A percentile compares a stretch with the other conserved stretches of the same genome.
Conservation (phyloP, 805 yeast genomes). For the Osmozyma mogii region DNA sequence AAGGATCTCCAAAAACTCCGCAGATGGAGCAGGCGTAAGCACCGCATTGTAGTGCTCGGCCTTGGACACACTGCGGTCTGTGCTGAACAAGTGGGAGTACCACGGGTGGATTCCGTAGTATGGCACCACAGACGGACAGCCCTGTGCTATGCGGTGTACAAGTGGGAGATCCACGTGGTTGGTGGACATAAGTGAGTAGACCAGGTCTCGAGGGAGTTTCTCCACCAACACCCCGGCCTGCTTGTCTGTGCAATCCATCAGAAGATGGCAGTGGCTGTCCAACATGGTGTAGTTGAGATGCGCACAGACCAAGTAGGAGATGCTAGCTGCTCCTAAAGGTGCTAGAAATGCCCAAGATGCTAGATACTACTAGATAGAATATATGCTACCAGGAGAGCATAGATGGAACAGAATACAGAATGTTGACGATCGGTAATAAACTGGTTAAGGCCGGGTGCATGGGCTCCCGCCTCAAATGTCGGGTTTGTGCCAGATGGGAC, state of each 20-base stretch:
- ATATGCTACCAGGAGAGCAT: no score
- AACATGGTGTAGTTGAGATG: constrained; percentile 1
- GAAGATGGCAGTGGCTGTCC: constrained; percentile 34
- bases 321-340: no score
- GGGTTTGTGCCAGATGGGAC: no score
- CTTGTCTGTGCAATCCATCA: constrained; percentile 7
- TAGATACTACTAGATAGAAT: no score
- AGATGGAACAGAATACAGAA: no score
- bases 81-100: constrained; percentile 63
- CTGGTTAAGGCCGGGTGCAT: no score
- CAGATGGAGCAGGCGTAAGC: constrained; percentile 33
- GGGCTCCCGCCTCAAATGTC: no score
- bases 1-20: constrained; percentile 35
- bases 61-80: constrained; percentile 23
- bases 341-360: no score
- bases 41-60: constrained; percentile 49
- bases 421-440: no score
- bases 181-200: constrained; percentile 32
- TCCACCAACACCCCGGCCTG: constrained; percentile 7
- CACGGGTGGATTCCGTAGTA: constrained; percentile 87
- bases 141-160: constrained; percentile 12
- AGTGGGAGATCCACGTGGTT: constrained; percentile 25
- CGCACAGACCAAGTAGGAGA: background rate
- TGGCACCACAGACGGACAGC: constrained; percentile 23
- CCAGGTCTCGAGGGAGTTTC: constrained; percentile 4